Percentiles rank a stretch among this genome's conserved stretches.
Conservation (phyloP, 805 yeast species). For the Candida namnaoensis region DNA sequence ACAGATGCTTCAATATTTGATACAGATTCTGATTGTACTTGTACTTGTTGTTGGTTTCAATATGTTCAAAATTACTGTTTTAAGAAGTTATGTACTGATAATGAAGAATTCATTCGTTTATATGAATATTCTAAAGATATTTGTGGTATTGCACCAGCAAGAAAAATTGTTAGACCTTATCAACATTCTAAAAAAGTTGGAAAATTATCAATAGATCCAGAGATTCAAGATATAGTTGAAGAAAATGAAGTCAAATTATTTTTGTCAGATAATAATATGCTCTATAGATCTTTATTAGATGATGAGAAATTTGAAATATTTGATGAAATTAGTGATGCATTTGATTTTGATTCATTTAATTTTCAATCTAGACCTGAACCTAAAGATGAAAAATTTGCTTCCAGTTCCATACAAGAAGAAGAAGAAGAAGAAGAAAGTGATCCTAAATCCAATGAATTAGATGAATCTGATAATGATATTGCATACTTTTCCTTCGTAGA, state of each 20-base stretch:
- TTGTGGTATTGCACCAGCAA: constrained; percentile 8
- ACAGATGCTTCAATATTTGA: background rate
- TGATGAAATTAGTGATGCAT: constrained; percentile 3
- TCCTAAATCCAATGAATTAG: background rate
- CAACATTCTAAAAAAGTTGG: background rate
- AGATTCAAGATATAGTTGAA: too few species aligned
- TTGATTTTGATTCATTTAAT: constrained; percentile 5
- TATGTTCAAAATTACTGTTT: constrained; percentile 16
- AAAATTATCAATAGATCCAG: background rate
- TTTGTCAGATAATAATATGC: constrained; percentile 6
- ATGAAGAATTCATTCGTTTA: constrained; percentile 7
- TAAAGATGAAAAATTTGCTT: background rate
- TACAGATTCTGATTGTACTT: constrained; percentile 13
- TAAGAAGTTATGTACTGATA: constrained; percentile 12
- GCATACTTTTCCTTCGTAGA: background rate
- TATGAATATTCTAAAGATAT: constrained; percentile 3
- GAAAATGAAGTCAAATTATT: constrained; percentile 6
- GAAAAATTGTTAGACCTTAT: constrained; percentile 9
- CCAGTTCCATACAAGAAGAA: too few species aligned
- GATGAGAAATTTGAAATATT: constrained; percentile 9
- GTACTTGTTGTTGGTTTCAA: constrained; percentile 17
- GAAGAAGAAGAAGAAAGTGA: too few species aligned
- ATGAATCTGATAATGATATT: background rate
- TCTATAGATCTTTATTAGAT: constrained; percentile 12
- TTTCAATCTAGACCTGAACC: background rate